Evolutionary conservation across 2,329 filamentous ascomycete species (phyloP).

Genomic region (Verticillium longisporum): DNA sequence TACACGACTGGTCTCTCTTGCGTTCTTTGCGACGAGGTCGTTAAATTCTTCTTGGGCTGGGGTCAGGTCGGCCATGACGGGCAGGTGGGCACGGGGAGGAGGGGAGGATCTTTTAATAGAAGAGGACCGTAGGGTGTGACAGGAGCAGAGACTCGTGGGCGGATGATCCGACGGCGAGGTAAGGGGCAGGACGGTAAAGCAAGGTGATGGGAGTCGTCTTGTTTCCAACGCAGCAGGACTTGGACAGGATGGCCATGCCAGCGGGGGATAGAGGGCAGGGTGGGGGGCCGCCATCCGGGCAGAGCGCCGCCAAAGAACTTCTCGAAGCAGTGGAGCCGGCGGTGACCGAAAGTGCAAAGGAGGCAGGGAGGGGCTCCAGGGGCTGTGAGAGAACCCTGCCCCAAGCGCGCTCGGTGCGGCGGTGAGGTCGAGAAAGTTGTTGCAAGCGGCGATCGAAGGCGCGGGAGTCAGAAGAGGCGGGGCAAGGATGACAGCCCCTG

Average conservation of each 20-base stretch:
- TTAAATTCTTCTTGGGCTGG: slow-evolving; percentile 63
- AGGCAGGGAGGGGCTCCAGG: neutral
- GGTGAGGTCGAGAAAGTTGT: slow-evolving; percentile 3
- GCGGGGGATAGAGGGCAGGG: slow-evolving; percentile 6
- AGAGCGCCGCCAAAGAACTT: slow-evolving; percentile 4
- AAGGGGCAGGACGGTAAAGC: slow-evolving; percentile 3
- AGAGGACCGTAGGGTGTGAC: neutral
- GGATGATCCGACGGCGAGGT: slow-evolving; percentile 4
- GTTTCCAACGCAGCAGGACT: neutral
- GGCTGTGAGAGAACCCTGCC: slow-evolving; percentile 3
- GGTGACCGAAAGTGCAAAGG: neutral
- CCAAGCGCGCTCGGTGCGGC: slow-evolving; percentile 1
- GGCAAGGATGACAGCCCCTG: slow-evolving; percentile 13
- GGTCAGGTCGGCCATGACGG: slow-evolving; percentile 47
- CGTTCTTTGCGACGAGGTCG: slow-evolving; percentile 52
- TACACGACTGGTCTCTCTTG: slow-evolving; percentile 29
- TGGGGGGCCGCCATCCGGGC: neutral
- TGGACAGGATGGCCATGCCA: neutral
- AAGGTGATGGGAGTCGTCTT: neutral
- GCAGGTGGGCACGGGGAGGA: slow-evolving; percentile 5
- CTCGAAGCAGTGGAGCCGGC: slow-evolving; percentile 13
- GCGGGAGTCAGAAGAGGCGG: slow-evolving; percentile 4
- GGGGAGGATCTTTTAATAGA: slow-evolving; percentile 26
- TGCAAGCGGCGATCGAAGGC: slow-evolving; percentile 5
- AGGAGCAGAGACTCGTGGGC: slow-evolving; percentile 4